phyloP scores from a whole-genome alignment of 108 stramenopile species.

The Pseudonitzschia multistriata region DNA sequence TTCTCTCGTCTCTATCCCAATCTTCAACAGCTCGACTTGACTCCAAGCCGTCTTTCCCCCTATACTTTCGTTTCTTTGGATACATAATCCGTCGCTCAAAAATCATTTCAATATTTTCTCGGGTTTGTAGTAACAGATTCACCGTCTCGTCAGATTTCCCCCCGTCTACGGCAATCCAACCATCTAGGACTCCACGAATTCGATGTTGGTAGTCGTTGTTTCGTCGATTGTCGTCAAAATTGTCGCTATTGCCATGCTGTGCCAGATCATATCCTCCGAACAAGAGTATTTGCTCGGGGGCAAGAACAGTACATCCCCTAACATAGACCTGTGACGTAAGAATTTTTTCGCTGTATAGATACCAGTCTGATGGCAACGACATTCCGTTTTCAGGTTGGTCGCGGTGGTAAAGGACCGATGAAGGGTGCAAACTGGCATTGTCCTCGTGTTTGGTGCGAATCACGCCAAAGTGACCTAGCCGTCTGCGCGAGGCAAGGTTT shows the following conservation, averaged over 20 bases:
- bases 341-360: background rate
- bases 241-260: background rate
- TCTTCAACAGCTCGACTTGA: too few relatives aligned
- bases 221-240: background rate
- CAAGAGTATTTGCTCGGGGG: conserved; percentile 1
- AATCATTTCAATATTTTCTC: conserved; percentile 1
- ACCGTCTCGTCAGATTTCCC: background rate
- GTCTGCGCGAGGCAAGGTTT: background rate
- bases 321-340: background rate
- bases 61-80: background rate
- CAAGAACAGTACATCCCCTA: background rate
- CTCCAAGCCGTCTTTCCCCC: background rate
- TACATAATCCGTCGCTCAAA: conserved; percentile 2
- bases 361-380: background rate
- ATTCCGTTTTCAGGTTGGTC: background rate
- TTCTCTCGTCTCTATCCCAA: background rate
- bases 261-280: background rate
- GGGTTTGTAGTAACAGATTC: background rate
- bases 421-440: conserved; percentile 1
- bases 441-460: background rate
- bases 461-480: background rate
- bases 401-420: conserved; percentile 8
- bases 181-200: conserved; percentile 1
- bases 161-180: conserved; percentile 5
- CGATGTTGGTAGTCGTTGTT: background rate